A percentile compares a stretch with the other conserved stretches of the same genome.
Evolutionary conservation across 176 grass and related monocot species (phyloP).

Genomic region (Zoysia pacifica): DNA sequence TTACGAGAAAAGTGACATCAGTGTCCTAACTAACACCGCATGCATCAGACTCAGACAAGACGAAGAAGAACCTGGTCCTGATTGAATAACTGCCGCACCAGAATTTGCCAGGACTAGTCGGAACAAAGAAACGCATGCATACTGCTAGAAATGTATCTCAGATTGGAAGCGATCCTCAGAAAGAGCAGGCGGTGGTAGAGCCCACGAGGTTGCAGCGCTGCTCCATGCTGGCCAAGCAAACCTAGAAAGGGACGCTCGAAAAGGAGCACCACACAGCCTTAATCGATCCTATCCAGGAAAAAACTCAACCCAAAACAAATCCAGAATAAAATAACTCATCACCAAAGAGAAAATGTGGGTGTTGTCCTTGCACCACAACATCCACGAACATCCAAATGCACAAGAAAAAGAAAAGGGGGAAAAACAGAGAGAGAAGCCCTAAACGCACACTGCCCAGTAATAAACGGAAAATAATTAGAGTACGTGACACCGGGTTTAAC

Average conservation of each 20-base stretch:
- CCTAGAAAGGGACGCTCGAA: conserved; percentile 32
- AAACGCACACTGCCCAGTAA: not conserved
- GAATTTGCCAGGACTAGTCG: conserved; percentile 1
- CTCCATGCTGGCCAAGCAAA: conserved; percentile 33
- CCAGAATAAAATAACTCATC: not conserved
- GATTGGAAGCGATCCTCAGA: conserved; percentile 6
- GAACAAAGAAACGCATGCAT: conserved; percentile 9
- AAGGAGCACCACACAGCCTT: not conserved
- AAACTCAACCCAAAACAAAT: conserved; percentile 4
- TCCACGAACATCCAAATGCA: conserved; percentile 20
- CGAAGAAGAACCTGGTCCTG: conserved; percentile 25
- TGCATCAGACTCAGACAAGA: not conserved
- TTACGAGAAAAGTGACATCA: conserved; percentile 15
- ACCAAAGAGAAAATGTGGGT: not conserved
- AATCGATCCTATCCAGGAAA: not conserved
- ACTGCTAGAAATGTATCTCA: not conserved
- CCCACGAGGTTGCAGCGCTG: not conserved
- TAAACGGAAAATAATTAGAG: not conserved
- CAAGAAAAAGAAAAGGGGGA: not conserved
- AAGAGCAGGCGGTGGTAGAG: conserved; percentile 4
- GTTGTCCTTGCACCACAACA: not conserved
- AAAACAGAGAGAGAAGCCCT: too few species aligned
- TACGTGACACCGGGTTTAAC: too few species aligned
- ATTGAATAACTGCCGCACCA: conserved; percentile 19
- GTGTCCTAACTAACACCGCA: conserved; percentile 21